Conservation (phyloP, 345 rosid species). For the Nasturtium officinale region DNA sequence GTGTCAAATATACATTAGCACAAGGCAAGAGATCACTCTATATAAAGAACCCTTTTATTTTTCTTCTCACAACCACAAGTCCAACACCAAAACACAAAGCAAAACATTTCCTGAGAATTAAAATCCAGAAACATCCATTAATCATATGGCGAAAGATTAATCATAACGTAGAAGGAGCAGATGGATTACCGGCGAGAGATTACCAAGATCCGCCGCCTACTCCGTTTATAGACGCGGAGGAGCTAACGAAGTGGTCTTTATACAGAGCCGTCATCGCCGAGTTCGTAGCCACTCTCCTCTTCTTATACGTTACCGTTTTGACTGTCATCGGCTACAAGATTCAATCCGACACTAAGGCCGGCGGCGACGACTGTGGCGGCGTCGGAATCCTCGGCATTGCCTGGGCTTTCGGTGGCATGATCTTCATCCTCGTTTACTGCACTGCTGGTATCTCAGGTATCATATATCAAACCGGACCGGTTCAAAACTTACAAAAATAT, state of each 20-base stretch:
- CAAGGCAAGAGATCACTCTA: conserved; percentile 11
- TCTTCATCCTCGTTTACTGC: conserved; percentile 57
- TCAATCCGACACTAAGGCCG: conserved; percentile 30
- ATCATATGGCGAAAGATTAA: conserved; percentile 53
- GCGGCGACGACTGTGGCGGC: conserved; percentile 51
- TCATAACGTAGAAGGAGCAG: conserved; percentile 43
- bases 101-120: conserved; percentile 10
- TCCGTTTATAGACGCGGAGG: conserved; percentile 33
- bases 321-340: conserved; percentile 67
- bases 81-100: not conserved
- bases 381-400: conserved; percentile 70
- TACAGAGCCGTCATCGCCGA: conserved; percentile 67
- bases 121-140: conserved; percentile 3
- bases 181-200: conserved; percentile 50
- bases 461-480: not conserved
- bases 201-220: conserved; percentile 43
- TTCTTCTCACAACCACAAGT: conserved; percentile 25
- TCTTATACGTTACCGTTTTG: conserved; percentile 62
- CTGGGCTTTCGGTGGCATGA: conserved; percentile 55
- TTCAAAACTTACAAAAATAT: not conserved
- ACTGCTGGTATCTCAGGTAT: conserved; percentile 73
- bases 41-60: conserved; percentile 17
- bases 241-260: conserved; percentile 42
- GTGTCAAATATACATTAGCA: conserved; percentile 3
- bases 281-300: conserved; percentile 66